phyloP scores from a whole-genome alignment of 495 filamentous ascomycete species.

The Hyaloscypha variabilis region DNA sequence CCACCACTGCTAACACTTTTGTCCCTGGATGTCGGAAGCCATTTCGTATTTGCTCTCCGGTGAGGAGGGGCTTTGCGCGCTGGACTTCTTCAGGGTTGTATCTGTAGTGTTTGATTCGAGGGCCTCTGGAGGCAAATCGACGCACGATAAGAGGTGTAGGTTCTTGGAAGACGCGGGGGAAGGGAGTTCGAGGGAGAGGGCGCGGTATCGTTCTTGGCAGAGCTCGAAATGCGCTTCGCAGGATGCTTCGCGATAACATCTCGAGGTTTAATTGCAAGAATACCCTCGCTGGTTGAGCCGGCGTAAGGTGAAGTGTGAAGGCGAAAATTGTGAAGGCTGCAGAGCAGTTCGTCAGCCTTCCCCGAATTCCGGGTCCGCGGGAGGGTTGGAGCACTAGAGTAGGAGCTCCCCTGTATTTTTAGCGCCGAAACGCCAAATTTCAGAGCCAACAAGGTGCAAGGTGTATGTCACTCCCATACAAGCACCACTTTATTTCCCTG shows the following conservation, averaged over 20 bases:
- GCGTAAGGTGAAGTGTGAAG: not conserved
- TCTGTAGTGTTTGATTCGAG: conserved; percentile 3
- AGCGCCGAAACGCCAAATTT: not conserved
- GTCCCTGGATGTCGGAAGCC: conserved; percentile 31
- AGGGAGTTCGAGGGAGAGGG: not conserved
- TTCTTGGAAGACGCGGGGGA: not conserved
- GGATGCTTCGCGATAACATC: conserved; percentile 12
- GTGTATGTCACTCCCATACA: not conserved
- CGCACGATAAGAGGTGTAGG: not conserved
- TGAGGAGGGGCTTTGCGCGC: not conserved
- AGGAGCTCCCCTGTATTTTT: not conserved
- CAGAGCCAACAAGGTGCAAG: not conserved
- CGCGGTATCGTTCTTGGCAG: not conserved
- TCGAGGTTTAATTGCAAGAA: not conserved
- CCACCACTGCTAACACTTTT: conserved; percentile 35
- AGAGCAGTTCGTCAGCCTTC: not conserved
- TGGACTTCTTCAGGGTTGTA: conserved; percentile 12
- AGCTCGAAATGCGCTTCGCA: conserved; percentile 10
- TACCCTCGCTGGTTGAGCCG: not conserved
- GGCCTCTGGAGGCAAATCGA: not conserved
- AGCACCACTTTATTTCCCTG: not conserved
- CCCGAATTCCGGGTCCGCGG: not conserved
- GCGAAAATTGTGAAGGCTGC: not conserved
- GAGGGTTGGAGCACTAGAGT: not conserved
- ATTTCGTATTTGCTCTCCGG: not conserved